Percentiles rank a stretch among this genome's conserved stretches.
Evolutionary conservation across 2,329 filamentous ascomycete genomes (phyloP).

Genomic region (Anthostomella pinea): DNA sequence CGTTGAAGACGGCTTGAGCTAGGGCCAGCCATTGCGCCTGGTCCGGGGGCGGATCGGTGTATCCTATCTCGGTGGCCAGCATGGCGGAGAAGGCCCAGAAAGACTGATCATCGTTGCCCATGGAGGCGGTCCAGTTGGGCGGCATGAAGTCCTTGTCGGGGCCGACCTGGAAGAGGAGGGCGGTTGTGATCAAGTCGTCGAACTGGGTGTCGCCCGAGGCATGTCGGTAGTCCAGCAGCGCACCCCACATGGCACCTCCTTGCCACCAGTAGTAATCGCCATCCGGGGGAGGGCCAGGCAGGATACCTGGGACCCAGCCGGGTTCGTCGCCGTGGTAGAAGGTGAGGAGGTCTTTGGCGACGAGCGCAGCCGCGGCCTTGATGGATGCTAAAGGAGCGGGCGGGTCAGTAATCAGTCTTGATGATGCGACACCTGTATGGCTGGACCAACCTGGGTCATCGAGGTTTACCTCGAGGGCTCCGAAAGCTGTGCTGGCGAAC

Average conservation of each 20-base stretch:
- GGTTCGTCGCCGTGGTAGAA: conserved; percentile 51
- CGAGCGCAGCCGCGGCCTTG: conserved; percentile 41
- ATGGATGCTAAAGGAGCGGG: conserved; percentile 40
- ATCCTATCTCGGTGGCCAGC: conserved; percentile 63
- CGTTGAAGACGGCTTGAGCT: conserved; percentile 68
- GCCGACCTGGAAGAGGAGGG: conserved; percentile 58
- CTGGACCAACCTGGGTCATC: conserved; percentile 27
- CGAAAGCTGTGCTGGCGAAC: conserved; percentile 19
- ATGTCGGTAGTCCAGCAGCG: conserved; percentile 68
- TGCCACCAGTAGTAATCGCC: conserved; percentile 75
- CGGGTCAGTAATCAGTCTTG: neutral
- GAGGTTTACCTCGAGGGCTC: conserved; percentile 29
- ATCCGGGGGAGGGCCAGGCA: conserved; percentile 52
- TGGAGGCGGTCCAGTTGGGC: conserved; percentile 53
- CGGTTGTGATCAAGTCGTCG: conserved; percentile 56
- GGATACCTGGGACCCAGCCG: conserved; percentile 53
- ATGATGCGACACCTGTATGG: neutral
- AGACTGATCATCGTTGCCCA: conserved; percentile 69
- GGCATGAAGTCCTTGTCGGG: conserved; percentile 57
- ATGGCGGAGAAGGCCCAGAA: conserved; percentile 70
- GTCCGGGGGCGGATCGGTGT: conserved; percentile 54
- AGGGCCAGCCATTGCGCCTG: conserved; percentile 61
- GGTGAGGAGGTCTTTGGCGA: conserved; percentile 50
- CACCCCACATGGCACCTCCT: conserved; percentile 65
- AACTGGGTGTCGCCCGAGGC: conserved; percentile 63